phyloP scores from a whole-genome alignment of 805 yeast species.

The Kuraishia piskuri region DNA sequence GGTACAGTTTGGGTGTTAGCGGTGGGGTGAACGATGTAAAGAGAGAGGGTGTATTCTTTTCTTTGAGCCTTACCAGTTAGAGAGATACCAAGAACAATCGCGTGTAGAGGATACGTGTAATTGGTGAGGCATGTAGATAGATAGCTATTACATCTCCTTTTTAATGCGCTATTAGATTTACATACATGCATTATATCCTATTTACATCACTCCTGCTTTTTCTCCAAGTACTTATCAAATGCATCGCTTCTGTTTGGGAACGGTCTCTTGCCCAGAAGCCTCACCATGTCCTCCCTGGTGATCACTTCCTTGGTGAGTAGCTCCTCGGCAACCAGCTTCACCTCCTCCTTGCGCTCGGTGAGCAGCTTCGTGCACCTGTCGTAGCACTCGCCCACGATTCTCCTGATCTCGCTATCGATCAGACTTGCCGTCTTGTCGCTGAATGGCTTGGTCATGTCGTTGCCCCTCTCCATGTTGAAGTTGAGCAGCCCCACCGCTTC shows the following conservation, averaged over 20 bases:
- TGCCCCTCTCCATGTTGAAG: slow-evolving; percentile 40
- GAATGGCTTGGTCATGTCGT: slow-evolving; percentile 51
- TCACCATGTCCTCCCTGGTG: slow-evolving; percentile 73
- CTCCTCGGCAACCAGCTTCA: slow-evolving; percentile 67
- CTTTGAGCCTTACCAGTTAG: background rate
- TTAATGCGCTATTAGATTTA: no score
- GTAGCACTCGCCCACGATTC: slow-evolving; percentile 60
- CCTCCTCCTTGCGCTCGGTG: slow-evolving; percentile 48
- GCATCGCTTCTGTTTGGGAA: slow-evolving; percentile 78
- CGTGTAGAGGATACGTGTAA: background rate
- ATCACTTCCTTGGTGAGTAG: slow-evolving; percentile 67
- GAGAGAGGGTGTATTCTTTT: slow-evolving; percentile 16
- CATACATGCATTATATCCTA: no score
- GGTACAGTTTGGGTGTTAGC: slow-evolving; percentile 52
- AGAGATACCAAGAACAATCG: background rate
- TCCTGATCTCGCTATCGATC: slow-evolving; percentile 63
- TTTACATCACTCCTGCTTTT: background rate
- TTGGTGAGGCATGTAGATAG: no score
- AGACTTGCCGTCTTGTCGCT: slow-evolving; percentile 62
- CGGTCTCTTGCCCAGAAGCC: slow-evolving; percentile 69
- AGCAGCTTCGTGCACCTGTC: slow-evolving; percentile 49
- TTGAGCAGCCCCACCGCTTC: slow-evolving; percentile 57
- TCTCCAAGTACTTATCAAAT: slow-evolving; percentile 75
- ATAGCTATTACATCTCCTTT: no score
- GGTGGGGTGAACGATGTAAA: slow-evolving; percentile 38